These are phyloP conservation scores for Voacanga thouarsii DNA, from an alignment of 257 asterid genomes.

Conservation along the genomic window DNA sequence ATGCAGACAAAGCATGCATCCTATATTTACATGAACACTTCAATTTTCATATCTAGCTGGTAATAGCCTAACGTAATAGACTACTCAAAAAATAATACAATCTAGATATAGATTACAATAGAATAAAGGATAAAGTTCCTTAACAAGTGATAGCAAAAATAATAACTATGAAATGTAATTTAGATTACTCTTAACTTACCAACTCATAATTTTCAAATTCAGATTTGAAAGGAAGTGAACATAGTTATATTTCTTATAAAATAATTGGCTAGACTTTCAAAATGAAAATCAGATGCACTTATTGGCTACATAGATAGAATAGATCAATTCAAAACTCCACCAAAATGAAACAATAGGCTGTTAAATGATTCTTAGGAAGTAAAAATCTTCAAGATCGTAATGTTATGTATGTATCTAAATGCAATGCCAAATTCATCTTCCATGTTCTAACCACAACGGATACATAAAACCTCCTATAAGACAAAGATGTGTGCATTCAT, in stretches of 20 bases:
- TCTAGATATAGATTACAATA: not conserved
- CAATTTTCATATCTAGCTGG: not conserved
- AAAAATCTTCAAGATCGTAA: conserved; percentile 12
- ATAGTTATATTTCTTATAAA: not conserved
- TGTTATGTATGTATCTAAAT: conserved; percentile 84
- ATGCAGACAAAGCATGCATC: no score
- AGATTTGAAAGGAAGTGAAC: not conserved
- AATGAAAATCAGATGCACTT: not conserved
- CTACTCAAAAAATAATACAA: no score
- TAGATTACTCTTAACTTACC: not conserved
- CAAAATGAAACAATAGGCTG: not conserved
- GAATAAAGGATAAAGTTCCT: not conserved
- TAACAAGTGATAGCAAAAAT: not conserved
- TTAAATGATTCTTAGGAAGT: not conserved
- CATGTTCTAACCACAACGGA: conserved; percentile 62
- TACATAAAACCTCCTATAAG: conserved; percentile 78
- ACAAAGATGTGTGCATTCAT: conserved; percentile 75
- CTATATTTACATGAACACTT: not conserved
- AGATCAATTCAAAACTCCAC: not conserved
- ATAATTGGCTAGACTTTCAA: not conserved
- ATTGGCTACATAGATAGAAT: not conserved
- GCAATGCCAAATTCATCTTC: conserved; percentile 80
- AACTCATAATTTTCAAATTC: not conserved
- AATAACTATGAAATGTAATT: not conserved
- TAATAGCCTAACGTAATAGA: not conserved